These are phyloP conservation scores for Monilinia polystroma DNA, from an alignment of 2,329 filamentous ascomycete genomes.

Conservation along the genomic window DNA sequence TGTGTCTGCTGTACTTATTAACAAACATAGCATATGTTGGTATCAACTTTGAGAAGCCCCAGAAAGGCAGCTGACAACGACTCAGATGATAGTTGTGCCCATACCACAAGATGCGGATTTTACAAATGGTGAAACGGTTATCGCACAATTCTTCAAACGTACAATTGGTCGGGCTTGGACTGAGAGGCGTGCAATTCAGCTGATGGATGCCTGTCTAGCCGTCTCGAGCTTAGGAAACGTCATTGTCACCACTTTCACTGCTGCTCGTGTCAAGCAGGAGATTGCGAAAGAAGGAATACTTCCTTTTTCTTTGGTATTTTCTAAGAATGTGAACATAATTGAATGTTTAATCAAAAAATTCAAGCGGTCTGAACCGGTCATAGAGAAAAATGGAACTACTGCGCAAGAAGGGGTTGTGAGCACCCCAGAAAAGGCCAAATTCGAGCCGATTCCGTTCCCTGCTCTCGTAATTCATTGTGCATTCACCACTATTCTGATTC, in stretches of 20 bases:
- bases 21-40: slow-evolving; percentile 44
- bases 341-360: slow-evolving; percentile 36
- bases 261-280: slow-evolving; percentile 57
- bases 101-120: slow-evolving; percentile 13
- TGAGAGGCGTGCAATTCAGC: slow-evolving; percentile 30
- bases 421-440: background rate
- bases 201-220: slow-evolving; percentile 51
- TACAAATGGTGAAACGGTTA: slow-evolving; percentile 29
- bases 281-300: slow-evolving; percentile 59
- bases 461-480: slow-evolving; percentile 33
- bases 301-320: slow-evolving; percentile 41
- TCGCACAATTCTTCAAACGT: slow-evolving; percentile 42
- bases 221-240: slow-evolving; percentile 50
- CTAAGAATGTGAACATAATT: slow-evolving; percentile 46
- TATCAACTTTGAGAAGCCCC: slow-evolving; percentile 34
- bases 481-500: slow-evolving; percentile 27
- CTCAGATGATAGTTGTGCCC: slow-evolving; percentile 33
- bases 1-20: slow-evolving; percentile 42
- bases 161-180: slow-evolving; percentile 39
- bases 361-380: slow-evolving; percentile 6
- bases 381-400: slow-evolving; percentile 32
- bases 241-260: slow-evolving; percentile 56
- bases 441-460: slow-evolving; percentile 17
- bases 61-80: background rate
- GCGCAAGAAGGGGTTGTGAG: slow-evolving; percentile 37